Base-by-base conservation (phyloP, 139 green algal species). In the Chlorella ohadii region DNA sequence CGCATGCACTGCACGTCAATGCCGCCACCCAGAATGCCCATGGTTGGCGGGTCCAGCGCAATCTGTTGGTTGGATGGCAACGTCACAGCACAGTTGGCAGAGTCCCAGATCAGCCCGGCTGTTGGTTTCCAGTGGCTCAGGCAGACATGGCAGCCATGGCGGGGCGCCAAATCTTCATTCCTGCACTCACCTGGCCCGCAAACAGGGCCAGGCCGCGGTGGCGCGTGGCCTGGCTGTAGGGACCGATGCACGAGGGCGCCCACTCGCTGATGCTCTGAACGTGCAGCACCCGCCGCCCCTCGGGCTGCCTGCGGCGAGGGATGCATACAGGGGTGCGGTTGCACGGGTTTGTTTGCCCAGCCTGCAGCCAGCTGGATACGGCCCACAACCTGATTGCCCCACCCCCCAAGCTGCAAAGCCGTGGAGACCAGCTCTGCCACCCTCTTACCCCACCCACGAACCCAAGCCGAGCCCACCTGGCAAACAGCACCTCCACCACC, bases 251-350 rank as follows among this genome's bases (percentile, higher is more conserved):
- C 34, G 86, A 88, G 19, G 97, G 97, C 25, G 97, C 97, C 97
- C 97, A 99, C n/a, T 73, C 41, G 11, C 93, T 98, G 63, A 99
- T 94, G 89, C 92, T 97, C 91, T 99, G 97, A 86, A 99, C 97
- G 86, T 99, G 97, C 78, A 99, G 90, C 76, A 97, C 94, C 25
- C 78, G 85, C 33, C 93, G 90, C 28, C 70, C 38, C 64, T 82
- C 72, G 16, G 65, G 65, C 34, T 12, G 31, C 57, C 65, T 86
- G 47, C 85, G 38, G 34, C 44, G 28, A 41, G 13, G 28, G 25
- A 39, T 38, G 41, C 20, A 25, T 5, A 5, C 47, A 65, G 73
- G 47, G n/a, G 31, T 3, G 59, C 61, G 59, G 28, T 28, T 7
- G 13, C 12, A 27, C 33, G 65, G 31, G 28, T n/a, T n/a, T n/a